Evolutionary conservation across 495 filamentous ascomycete genomes (phyloP), one percentile per base, ranked within the genome.

Genomic region (Penicillium pulvis): DNA sequence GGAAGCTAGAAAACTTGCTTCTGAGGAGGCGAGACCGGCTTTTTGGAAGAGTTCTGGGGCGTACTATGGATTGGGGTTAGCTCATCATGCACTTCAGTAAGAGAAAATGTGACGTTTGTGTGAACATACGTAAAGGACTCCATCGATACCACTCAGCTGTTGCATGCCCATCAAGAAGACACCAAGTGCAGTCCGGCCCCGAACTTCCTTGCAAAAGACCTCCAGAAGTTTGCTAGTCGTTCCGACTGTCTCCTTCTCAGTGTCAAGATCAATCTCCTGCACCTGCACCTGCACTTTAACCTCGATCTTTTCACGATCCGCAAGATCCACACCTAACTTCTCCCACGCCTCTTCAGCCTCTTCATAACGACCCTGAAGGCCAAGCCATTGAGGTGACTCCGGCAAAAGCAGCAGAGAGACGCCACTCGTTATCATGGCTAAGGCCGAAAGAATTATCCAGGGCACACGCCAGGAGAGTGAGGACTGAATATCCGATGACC

Each of bases 381-480:
- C 67, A 35, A 83, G 65, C 81, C 80, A 83, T 26, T 80, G 74
- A 4, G 81, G 81, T n/a, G 79, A 81, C 1, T 62, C 61, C 0
- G 79, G 73, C 11, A 84, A 68, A 24, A 72, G 70, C 14, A 81
- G 51, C 1, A 69, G 57, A 1, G 77, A 75, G 7, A 61, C 61
- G 4, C 63, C 65, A 0, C 76, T 72, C 12, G 81, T 75, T 1
- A 73, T 36, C 35, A 76, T 63, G 9, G 75, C 76, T 2, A 82
- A 58, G 23, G 67, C 48, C 0, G 79, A 73, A 39, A 84, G 71
- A 2, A 83, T 47, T 3, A 77, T 66, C 28, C 80, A 85, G 0
- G 84, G 85, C 0, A 79, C 56, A 6, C 86, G 74, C 86, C 86
- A 87, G 6, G 83, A 78, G 17, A 84, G 65, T 4, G 83, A 83